Evolutionary conservation across 140 eudicot species (phyloP).

Genomic region (Oenanthe javanica): DNA sequence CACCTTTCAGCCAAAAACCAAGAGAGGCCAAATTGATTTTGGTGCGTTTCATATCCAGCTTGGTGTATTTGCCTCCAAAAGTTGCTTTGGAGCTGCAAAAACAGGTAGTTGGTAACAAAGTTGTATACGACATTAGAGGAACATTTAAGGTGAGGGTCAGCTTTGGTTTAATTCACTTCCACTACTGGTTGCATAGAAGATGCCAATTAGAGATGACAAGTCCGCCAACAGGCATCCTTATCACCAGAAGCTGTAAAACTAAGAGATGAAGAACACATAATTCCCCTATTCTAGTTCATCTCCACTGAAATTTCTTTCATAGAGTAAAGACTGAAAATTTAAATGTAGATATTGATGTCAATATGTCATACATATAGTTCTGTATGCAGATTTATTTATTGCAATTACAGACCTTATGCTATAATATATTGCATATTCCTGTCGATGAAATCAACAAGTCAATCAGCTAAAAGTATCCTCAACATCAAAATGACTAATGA

Average conservation of each 20-base stretch:
- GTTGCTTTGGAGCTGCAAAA: slow-evolving; percentile 58
- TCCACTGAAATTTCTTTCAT: not conserved
- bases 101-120: slow-evolving; percentile 64
- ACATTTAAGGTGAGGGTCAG: slow-evolving; percentile 56
- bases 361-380: not conserved
- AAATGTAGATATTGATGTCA: slow-evolving; percentile 3
- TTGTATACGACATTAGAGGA: slow-evolving; percentile 52
- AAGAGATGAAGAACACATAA: slow-evolving; percentile 38
- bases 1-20: slow-evolving; percentile 53
- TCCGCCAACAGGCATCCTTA: slow-evolving; percentile 72
- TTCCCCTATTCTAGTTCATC: not conserved
- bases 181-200: slow-evolving; percentile 64
- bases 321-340: not conserved
- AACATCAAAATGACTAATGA: not conserved
- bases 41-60: slow-evolving; percentile 63
- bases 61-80: slow-evolving; percentile 61
- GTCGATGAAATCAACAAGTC: not conserved
- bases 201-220: slow-evolving; percentile 84
- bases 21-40: slow-evolving; percentile 37
- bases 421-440: not conserved
- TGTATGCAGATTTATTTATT: not conserved
- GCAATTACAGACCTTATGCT: not conserved
- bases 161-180: slow-evolving; percentile 51
- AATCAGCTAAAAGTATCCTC: not conserved
- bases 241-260: slow-evolving; percentile 60